Evolutionary conservation across 2,329 filamentous ascomycete species (phyloP), one percentile per base, ranked within the genome.

Genomic region (Diaporthe batatas): DNA sequence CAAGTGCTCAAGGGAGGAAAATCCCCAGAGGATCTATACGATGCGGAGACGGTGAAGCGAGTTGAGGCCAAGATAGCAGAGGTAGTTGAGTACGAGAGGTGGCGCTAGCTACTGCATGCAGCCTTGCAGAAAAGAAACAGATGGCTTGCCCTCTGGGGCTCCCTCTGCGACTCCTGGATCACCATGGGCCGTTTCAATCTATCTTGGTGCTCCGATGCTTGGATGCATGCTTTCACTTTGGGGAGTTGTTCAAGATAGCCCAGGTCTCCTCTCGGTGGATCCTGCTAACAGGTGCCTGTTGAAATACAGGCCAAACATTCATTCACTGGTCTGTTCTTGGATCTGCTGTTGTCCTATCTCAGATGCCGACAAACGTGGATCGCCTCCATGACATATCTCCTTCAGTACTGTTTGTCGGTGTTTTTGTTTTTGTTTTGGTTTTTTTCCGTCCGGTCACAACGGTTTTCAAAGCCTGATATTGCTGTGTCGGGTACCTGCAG

Each of bases 1-100:
- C 86, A 94, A 79, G 87, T 98, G 1, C 84, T 98, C 57, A 91
- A 90, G 77, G 93, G 90, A 0, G 88, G 87, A 1, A 93, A 91
- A 83, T 82, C 80, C 11, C 85, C 90, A 0, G 92, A 93, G 76
- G 92, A 96, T 1, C 75, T 98, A 34, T 99, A 98, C 79, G 91
- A 92, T 77, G 79, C 82, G 21, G 89, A 90, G 39, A 91, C 92
- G 0, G 84, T 97, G 65, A 86, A 89, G 71, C 85, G 87, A 72
- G 93, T 98, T 2, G 89, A 92, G 79, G 84, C 85, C 75, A 89
- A 91, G 76, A 86, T 92, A 79, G 85, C 84, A 70, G 94, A 97
- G 80, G 92, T 94, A 57, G 88, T 87, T 70, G 83, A 84, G 54
- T 91, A 88, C 76, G 90, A 91, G 77, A 84, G 88, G 80, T 84